Evolutionary conservation across 345 rosid genomes (phyloP).

Genomic region (Eucalyptus regnans): DNA sequence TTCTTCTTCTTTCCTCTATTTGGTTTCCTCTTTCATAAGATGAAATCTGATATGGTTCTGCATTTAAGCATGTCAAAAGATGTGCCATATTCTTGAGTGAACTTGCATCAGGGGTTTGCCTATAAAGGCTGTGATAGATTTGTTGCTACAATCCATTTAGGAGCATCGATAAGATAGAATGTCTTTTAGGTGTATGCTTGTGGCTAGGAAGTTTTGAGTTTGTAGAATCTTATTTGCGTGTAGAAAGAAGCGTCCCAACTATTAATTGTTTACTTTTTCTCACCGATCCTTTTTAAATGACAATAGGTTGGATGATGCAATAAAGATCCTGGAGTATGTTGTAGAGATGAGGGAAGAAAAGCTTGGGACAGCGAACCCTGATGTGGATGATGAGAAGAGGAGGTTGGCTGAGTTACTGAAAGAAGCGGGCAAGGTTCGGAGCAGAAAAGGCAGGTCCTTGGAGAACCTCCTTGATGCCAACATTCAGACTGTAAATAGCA

Average conservation of each 20-base stretch:
- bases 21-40: background rate
- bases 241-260: background rate
- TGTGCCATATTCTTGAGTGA: background rate
- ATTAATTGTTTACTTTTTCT: background rate
- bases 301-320: constrained; percentile 79
- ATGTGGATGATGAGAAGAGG: constrained; percentile 82
- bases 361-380: constrained; percentile 88
- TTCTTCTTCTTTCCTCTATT: background rate
- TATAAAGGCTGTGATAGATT: background rate
- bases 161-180: background rate
- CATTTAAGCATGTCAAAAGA: background rate
- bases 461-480: constrained; percentile 72
- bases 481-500: constrained; percentile 9
- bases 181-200: background rate
- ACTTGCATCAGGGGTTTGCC: background rate
- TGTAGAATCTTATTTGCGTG: background rate
- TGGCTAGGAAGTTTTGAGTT: background rate
- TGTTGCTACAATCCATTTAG: background rate
- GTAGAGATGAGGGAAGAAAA: constrained; percentile 77
- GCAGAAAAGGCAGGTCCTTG: constrained; percentile 62
- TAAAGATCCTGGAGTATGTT: constrained; percentile 52
- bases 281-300: background rate
- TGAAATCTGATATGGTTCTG: background rate
- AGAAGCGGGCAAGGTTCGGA: constrained; percentile 68
- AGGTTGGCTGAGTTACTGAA: constrained; percentile 68